phyloP scores from a whole-genome alignment of 2,329 filamentous ascomycete species.

The Fusarium verticillioides region DNA sequence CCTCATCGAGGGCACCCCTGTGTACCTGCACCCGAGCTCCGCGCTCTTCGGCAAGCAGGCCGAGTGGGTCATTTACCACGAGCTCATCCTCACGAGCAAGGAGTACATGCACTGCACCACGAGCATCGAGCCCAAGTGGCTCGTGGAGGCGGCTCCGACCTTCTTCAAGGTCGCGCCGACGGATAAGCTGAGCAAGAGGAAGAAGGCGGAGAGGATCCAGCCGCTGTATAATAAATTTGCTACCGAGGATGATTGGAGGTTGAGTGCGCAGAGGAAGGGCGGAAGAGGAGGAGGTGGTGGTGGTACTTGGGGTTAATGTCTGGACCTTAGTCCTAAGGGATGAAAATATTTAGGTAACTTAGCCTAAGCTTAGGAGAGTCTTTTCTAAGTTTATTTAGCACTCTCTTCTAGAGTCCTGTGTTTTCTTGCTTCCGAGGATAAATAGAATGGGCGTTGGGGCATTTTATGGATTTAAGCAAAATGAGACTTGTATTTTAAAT shows the following conservation, averaged over 20 bases:
- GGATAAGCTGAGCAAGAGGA: conserved; percentile 87
- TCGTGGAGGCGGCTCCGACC: conserved; percentile 96
- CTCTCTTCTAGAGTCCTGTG: too few species aligned
- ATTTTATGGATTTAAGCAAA: neutral
- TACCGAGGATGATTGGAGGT: conserved; percentile 92
- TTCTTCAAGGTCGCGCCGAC: conserved; percentile 98
- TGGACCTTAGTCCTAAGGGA: too few species aligned
- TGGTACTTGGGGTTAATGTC: conserved; percentile 84
- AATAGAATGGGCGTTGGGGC: neutral
- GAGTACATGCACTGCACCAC: conserved; percentile 99
- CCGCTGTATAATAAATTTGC: conserved; percentile 94
- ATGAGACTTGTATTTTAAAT: neutral
- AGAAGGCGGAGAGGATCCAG: conserved; percentile 94
- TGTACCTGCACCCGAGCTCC: conserved; percentile 92
- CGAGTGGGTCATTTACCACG: conserved; percentile 96
- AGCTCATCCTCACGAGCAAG: conserved; percentile 90
- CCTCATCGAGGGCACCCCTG: conserved; percentile 91
- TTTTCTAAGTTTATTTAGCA: too few species aligned
- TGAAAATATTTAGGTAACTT: too few species aligned
- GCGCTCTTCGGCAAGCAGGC: conserved; percentile 95
- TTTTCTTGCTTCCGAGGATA: too few species aligned
- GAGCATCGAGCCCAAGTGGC: conserved; percentile 90
- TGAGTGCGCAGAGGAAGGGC: conserved; percentile 86
- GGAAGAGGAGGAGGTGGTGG: conserved; percentile 86
- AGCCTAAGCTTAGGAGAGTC: too few species aligned